These are phyloP conservation scores for Elasticomyces elasticus DNA, from an alignment of 495 filamentous ascomycete genomes.

Conservation along the genomic window DNA sequence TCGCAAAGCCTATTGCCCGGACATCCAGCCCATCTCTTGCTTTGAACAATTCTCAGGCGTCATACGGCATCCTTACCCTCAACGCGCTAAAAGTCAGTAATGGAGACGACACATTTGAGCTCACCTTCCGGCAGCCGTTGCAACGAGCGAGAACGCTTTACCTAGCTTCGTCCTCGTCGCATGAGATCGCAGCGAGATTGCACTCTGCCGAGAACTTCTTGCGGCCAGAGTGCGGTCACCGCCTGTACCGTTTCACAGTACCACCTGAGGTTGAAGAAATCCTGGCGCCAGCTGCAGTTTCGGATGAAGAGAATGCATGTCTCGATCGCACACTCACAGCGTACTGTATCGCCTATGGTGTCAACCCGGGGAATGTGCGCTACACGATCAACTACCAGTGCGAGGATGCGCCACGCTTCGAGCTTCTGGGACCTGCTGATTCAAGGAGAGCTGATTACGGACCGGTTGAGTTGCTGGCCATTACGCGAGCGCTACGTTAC, in stretches of 20 bases:
- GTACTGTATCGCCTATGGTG: slow-evolving; percentile 65
- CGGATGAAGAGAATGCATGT: slow-evolving; percentile 64
- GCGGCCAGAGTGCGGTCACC: slow-evolving; percentile 71
- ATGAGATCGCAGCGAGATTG: slow-evolving; percentile 65
- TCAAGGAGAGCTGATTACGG: slow-evolving; percentile 50
- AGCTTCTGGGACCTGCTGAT: slow-evolving; percentile 59
- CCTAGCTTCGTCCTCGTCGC: slow-evolving; percentile 67
- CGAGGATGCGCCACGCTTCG: slow-evolving; percentile 75
- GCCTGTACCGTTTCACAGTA: slow-evolving; percentile 54
- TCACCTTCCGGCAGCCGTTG: slow-evolving; percentile 69
- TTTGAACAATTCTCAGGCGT: slow-evolving; percentile 40
- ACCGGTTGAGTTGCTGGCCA: slow-evolving; percentile 65
- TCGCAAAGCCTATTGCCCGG: slow-evolving; percentile 51
- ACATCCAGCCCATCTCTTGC: slow-evolving; percentile 45
- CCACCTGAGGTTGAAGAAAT: slow-evolving; percentile 54
- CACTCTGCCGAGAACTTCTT: slow-evolving; percentile 65
- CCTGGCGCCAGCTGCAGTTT: slow-evolving; percentile 47
- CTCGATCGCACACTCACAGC: slow-evolving; percentile 78
- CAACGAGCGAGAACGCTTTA: slow-evolving; percentile 53
- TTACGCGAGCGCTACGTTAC: slow-evolving; percentile 79
- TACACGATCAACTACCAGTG: slow-evolving; percentile 69
- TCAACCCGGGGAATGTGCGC: slow-evolving; percentile 32
- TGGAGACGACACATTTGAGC: slow-evolving; percentile 74
- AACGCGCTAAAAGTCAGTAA: slow-evolving; percentile 55
- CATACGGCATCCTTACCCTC: slow-evolving; percentile 68